Conservation (phyloP, 495 filamentous ascomycete genomes). For the Neurospora africana region DNA sequence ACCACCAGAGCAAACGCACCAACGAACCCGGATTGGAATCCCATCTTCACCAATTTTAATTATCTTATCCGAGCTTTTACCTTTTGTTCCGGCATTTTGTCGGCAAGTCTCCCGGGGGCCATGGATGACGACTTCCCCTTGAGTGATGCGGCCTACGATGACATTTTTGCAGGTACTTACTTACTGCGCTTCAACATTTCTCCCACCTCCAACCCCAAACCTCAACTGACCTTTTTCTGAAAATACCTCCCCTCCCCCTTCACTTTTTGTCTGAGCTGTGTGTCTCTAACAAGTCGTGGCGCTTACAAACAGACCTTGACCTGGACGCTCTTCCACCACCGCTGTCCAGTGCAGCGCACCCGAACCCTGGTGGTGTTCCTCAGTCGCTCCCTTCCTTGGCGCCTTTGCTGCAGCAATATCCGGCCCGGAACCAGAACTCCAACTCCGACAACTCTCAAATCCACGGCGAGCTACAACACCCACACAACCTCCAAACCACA, state of each 20-base stretch:
- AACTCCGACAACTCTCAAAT: neutral
- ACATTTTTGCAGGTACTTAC: slow-evolving; percentile 4
- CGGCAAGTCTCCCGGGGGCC: neutral
- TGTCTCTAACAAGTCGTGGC: neutral
- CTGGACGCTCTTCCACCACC: neutral
- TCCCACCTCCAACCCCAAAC: neutral
- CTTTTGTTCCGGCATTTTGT: neutral
- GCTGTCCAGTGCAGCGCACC: neutral
- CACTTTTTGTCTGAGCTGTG: neutral
- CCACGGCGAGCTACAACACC: neutral
- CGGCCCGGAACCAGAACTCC: neutral
- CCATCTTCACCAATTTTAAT: neutral
- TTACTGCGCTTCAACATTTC: neutral
- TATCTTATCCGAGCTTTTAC: neutral
- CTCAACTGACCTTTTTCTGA: neutral
- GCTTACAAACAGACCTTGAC: neutral
- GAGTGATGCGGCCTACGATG: neutral
- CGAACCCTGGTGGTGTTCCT: neutral
- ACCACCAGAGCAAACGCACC: neutral
- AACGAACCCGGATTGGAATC: neutral
- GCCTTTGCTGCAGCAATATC: neutral
- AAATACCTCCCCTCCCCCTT: neutral
- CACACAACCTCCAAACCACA: neutral
- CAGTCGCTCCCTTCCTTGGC: neutral
- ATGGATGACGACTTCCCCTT: slow-evolving; percentile 4